Evolutionary conservation across 768 basidiomycete species (phyloP).

Genomic region (Leccinum boreale): DNA sequence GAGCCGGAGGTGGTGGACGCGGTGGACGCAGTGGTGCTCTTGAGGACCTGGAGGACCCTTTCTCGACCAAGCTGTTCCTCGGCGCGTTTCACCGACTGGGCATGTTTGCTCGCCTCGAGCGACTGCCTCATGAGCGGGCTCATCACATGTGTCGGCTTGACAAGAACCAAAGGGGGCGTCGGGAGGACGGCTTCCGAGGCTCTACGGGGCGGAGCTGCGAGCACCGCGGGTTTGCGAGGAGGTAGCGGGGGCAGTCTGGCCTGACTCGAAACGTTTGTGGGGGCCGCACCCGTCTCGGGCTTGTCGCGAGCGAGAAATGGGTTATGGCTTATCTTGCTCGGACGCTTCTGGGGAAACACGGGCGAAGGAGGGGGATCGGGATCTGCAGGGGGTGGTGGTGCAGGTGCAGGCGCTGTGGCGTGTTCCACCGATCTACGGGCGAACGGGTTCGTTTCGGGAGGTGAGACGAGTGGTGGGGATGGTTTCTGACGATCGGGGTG

Average conservation of each 20-base stretch:
- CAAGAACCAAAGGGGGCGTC: slow-evolving; percentile 21
- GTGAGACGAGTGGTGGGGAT: slow-evolving; percentile 17
- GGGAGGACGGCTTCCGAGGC: slow-evolving; percentile 14
- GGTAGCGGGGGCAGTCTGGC: slow-evolving; percentile 29
- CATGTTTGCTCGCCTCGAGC: slow-evolving; percentile 69
- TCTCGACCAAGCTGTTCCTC: slow-evolving; percentile 68
- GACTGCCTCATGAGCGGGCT: slow-evolving; percentile 71
- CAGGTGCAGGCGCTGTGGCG: neutral
- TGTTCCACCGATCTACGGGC: slow-evolving; percentile 22
- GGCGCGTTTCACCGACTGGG: slow-evolving; percentile 64
- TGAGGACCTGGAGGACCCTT: slow-evolving; percentile 67
- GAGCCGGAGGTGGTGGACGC: slow-evolving; percentile 10
- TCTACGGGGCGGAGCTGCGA: slow-evolving; percentile 17
- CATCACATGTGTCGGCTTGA: slow-evolving; percentile 43
- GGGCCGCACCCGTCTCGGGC: slow-evolving; percentile 2
- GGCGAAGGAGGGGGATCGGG: neutral
- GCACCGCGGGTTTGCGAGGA: slow-evolving; percentile 35
- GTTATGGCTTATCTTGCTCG: slow-evolving; percentile 27
- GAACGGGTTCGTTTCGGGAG: slow-evolving; percentile 31
- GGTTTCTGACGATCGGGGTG: slow-evolving; percentile 28
- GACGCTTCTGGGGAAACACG: slow-evolving; percentile 11
- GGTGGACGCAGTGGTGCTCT: slow-evolving; percentile 46
- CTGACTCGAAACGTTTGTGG: slow-evolving; percentile 5
- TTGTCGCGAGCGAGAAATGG: slow-evolving; percentile 29
- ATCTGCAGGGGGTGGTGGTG: slow-evolving; percentile 1